Base-by-base conservation (phyloP, 495 filamentous ascomycete genomes). In the Annulohypoxylon stygium region DNA sequence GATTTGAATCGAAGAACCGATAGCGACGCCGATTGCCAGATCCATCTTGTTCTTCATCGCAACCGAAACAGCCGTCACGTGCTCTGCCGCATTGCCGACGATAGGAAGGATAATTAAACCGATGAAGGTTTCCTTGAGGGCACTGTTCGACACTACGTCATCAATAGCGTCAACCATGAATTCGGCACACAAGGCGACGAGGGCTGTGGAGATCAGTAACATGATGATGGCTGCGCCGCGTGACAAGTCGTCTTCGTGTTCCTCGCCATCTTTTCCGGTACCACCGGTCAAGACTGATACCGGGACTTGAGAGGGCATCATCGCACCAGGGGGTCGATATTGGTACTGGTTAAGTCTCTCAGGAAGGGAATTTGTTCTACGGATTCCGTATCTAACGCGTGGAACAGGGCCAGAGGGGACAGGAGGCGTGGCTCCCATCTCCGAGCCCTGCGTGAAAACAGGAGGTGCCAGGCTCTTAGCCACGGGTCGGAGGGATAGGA, bases 21-120 rank as follows among this genome's bases (percentile, higher is more conserved):
- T 90, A 4, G 94, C 94, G 26, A 97, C 93, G 74, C 93, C 94
- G 70, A 97, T 97, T 0, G 94, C 91, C 30, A 97, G 84, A 83
- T 97, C 94, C 94, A 97, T 97, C 84, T 97, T 97, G 83, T 97
- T 97, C 85, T 97, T 97, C 70, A 88, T 87, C 5, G 94, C 94
- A 7, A 97, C 93, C 26, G 89, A 92, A 41, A 97, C 92, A 1
- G 94, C 93, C 1, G 93, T 97, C 6, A 96, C 92, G 84, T 97
- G 94, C 83, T 97, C 94, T 0, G 94, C 94, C 0, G 94, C 94
- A 73, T 97, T 97, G 64, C 94, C 93, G 10, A 97, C 93, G 68
- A 97, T 94, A 20, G 94, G 94, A 1, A 97, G 81, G 70, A 97
- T 90, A 77, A 97, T 97, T 4, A 97, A 83, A 61, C 94, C 93